Evolutionary conservation across 2,329 filamentous ascomycete species (phyloP).

Genomic region (Colletotrichum aenigma): DNA sequence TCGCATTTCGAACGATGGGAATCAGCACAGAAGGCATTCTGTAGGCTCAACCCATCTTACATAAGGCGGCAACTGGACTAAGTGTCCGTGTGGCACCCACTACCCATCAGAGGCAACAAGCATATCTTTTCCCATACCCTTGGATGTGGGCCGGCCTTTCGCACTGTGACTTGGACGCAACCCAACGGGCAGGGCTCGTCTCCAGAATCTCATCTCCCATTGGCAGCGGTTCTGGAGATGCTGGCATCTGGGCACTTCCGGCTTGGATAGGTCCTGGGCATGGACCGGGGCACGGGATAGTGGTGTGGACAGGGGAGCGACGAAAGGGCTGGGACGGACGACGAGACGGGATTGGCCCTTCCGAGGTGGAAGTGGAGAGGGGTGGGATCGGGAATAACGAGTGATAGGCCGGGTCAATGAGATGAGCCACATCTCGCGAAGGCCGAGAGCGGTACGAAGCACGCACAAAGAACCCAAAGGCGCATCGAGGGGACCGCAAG

Average conservation of each 20-base stretch:
- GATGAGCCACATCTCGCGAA: background rate
- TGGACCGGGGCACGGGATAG: background rate
- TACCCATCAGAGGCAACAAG: background rate
- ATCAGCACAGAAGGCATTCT: background rate
- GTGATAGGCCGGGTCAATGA: background rate
- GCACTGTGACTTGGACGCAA: slow-evolving; percentile 6
- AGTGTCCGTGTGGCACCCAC: background rate
- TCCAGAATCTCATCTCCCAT: background rate
- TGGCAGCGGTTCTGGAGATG: background rate
- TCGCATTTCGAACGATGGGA: background rate
- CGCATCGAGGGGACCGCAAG: background rate
- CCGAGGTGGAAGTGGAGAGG: background rate
- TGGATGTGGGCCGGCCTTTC: background rate
- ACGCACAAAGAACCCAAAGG: background rate
- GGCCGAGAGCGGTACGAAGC: slow-evolving; percentile 7
- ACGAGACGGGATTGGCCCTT: background rate
- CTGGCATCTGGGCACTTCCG: slow-evolving; percentile 2
- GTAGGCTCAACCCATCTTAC: background rate
- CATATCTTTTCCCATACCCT: background rate
- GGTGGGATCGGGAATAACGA: background rate
- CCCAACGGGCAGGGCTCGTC: slow-evolving; percentile 6
- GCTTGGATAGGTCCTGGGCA: slow-evolving; percentile 1
- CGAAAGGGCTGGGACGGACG: background rate
- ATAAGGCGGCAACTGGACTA: background rate
- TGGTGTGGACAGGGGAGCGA: background rate